Conservation (phyloP, 768 basidiomycete species). For the Antrodiella citrinella region DNA sequence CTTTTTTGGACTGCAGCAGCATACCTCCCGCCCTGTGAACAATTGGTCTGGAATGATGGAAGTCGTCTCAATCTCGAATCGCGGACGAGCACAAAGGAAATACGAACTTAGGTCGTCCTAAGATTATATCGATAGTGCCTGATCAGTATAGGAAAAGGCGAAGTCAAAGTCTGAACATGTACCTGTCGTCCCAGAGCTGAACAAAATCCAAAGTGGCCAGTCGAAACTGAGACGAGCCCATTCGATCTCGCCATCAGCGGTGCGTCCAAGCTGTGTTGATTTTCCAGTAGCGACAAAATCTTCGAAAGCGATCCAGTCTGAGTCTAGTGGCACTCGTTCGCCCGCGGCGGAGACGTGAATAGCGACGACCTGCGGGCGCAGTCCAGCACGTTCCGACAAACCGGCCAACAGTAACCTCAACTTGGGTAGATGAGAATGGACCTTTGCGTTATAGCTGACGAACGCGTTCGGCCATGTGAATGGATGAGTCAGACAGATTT, state of each 20-base stretch:
- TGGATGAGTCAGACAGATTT: not conserved
- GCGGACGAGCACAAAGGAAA: conserved; percentile 8
- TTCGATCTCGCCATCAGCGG: conserved; percentile 49
- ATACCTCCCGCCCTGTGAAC: conserved; percentile 76
- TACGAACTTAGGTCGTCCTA: conserved; percentile 45
- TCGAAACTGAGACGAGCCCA: conserved; percentile 61
- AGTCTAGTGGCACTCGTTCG: conserved; percentile 32
- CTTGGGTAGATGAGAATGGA: conserved; percentile 61
- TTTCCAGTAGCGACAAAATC: conserved; percentile 42
- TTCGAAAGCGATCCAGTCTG: conserved; percentile 48
- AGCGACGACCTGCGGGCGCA: conserved; percentile 46
- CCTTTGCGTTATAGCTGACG: conserved; percentile 60
- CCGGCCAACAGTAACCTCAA: conserved; percentile 47
- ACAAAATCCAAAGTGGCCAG: conserved; percentile 80
- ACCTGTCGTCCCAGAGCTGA: conserved; percentile 81
- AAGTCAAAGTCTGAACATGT: conserved; percentile 9
- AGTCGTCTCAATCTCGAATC: not conserved
- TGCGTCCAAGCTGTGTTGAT: conserved; percentile 37
- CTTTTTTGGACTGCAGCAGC: conserved; percentile 66
- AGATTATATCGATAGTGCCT: conserved; percentile 4
- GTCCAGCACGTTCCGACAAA: conserved; percentile 30
- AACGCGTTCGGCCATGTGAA: not conserved
- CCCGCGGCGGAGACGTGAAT: conserved; percentile 33
- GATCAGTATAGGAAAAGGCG: conserved; percentile 4
- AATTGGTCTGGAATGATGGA: conserved; percentile 44